These are phyloP conservation scores for Cornus kousa DNA, from an alignment of 148 eudicot genomes.

Conservation along the genomic window DNA sequence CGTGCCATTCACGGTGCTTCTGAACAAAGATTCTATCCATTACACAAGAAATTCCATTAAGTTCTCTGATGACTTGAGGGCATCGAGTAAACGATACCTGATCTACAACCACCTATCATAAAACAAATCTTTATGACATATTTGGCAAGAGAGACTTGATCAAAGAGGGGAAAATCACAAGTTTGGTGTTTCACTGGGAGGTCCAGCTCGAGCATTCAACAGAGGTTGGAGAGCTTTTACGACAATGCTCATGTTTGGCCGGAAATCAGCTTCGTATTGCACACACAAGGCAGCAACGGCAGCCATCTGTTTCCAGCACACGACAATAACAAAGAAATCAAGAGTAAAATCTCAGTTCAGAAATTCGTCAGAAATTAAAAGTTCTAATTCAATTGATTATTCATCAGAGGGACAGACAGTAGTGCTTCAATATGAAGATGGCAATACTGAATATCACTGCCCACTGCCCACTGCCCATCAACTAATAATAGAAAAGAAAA, in stretches of 20 bases:
- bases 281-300: conserved; percentile 88
- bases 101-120: conserved; percentile 8
- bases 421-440: neutral
- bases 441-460: neutral
- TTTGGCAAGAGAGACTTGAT: conserved; percentile 8
- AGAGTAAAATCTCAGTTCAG: neutral
- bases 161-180: conserved; percentile 15
- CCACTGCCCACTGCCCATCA: neutral
- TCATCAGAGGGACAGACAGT: neutral
- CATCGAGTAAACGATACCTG: neutral
- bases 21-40: neutral
- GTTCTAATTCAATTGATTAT: neutral
- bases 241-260: conserved; percentile 82
- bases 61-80: conserved; percentile 1
- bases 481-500: neutral
- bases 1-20: neutral
- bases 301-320: conserved; percentile 59
- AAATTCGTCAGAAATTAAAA: neutral
- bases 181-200: conserved; percentile 37
- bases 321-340: neutral
- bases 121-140: conserved; percentile 8
- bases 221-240: conserved; percentile 80
- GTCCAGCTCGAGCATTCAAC: conserved; percentile 59
- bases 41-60: neutral
- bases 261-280: conserved; percentile 80